These are phyloP conservation scores for Rhytidhysteron rufulum DNA, from an alignment of 2,329 filamentous ascomycete species.

Conservation along the genomic window DNA sequence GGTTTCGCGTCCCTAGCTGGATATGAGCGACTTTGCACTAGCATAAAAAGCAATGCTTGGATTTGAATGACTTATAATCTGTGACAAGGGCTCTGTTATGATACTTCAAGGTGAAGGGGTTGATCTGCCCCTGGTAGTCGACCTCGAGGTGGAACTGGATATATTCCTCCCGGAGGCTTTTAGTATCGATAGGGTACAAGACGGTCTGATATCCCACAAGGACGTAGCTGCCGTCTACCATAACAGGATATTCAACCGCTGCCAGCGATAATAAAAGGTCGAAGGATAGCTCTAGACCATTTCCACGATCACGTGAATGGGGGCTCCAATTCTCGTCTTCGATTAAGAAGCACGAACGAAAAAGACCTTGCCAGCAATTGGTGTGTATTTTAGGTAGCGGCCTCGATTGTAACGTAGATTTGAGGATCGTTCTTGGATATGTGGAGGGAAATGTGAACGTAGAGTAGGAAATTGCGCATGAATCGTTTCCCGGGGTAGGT, in stretches of 20 bases:
- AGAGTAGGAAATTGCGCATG: neutral
- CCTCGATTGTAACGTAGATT: neutral
- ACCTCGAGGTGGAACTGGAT: neutral
- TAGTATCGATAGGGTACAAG: neutral
- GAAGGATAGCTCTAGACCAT: constrained; percentile 1
- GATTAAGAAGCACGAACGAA: neutral
- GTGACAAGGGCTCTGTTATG: neutral
- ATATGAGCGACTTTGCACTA: neutral
- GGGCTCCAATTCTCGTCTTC: neutral
- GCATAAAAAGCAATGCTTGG: neutral
- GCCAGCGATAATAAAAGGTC: neutral
- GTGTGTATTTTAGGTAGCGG: neutral
- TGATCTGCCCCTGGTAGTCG: neutral
- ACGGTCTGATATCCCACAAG: constrained; percentile 1
- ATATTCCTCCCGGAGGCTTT: neutral
- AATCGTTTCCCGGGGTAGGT: neutral
- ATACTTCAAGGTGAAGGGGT: neutral
- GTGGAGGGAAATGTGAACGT: neutral
- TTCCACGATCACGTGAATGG: neutral
- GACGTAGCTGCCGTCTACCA: neutral
- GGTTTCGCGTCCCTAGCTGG: neutral
- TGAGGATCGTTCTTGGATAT: neutral
- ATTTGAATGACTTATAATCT: neutral
- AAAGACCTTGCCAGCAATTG: neutral
- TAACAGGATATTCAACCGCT: constrained; percentile 1